phyloP scores from a whole-genome alignment of 805 yeast species.

The Isabelozyma rhagii region DNA sequence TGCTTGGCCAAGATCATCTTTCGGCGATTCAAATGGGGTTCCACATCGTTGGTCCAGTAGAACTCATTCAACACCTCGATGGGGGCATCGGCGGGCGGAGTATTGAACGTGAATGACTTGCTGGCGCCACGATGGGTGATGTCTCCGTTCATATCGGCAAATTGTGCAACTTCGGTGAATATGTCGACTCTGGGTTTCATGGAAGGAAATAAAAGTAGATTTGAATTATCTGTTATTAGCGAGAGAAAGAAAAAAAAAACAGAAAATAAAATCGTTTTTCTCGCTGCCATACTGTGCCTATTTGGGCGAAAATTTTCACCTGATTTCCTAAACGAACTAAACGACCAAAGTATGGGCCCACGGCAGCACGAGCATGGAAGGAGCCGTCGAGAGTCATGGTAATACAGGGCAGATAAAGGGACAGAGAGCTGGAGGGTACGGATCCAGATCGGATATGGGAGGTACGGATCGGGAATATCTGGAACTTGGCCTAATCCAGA shows the following conservation, averaged over 20 bases:
- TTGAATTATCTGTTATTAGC: too few relatives aligned
- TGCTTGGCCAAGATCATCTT: conserved; percentile 68
- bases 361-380: too few relatives aligned
- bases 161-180: not conserved
- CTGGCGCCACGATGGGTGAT: conserved; percentile 24
- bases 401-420: too few relatives aligned
- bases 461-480: too few relatives aligned
- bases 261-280: not conserved
- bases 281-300: not conserved
- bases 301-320: not conserved
- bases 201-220: not conserved
- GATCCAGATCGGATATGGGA: too few relatives aligned
- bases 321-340: not conserved
- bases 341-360: not conserved
- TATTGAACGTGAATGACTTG: conserved; percentile 26
- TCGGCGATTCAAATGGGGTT: conserved; percentile 77
- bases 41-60: conserved; percentile 79
- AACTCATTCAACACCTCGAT: conserved; percentile 55
- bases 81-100: conserved; percentile 41
- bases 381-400: too few relatives aligned
- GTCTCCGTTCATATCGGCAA: conserved; percentile 10
- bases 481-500: too few relatives aligned
- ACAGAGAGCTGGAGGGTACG: too few relatives aligned
- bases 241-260: not conserved
- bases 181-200: not conserved